Base-by-base conservation (phyloP, 768 basidiomycete species). In the Daedaleopsis sinensis region DNA sequence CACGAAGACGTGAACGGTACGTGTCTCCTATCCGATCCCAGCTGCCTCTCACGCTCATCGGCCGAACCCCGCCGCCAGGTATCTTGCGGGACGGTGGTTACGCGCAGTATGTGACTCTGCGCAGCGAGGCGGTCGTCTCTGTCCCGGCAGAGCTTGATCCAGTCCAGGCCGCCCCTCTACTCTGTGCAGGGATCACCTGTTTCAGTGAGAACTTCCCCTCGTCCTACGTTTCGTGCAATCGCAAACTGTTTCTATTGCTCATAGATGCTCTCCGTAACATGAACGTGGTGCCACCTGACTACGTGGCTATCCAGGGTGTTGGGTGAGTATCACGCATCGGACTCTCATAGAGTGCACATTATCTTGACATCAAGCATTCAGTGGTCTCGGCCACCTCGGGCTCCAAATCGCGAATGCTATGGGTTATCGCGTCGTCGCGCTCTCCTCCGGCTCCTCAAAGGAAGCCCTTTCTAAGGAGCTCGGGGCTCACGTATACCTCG, bases 301-400 rank as follows among this genome's bases (percentile, higher is more conserved):
- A 74, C 16, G 76, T 78, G 5, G 78, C 74, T 0, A 67, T 80
- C 1, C 76, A 77, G 42, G 79, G 78, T 10, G 65, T 79, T 24
- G 71, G 72, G 64, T 72, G 57, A 23, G 68, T 38, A 3, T 18
- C n/a, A 8, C 44, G 16, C n/a, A 8, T 46, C 44, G 19, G 12
- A 6, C 46, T 23, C 15, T 47, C 5, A 19, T 5, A 18, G 9
- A 46, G 13, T 16, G 12, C n/a, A 15, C 7, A 7, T 3, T 3
- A 35, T 24, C 19, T 7, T 19, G 21, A 37, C 36, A 19, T 19
- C 49, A 32, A 32, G n/a, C 19, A 21, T 52, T 23, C 62, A 70
- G 66, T 5, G 68, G 72, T 3, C 67, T 73, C n/a, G 76, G 77
- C 0, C 76, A 78, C 49, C 73, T 78, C 42, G 76, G 70, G 1